A percentile compares a stretch with the other conserved stretches of the same genome.
Conservation (phyloP, 345 rosid species). For the Euphorbia pulcherrima region DNA sequence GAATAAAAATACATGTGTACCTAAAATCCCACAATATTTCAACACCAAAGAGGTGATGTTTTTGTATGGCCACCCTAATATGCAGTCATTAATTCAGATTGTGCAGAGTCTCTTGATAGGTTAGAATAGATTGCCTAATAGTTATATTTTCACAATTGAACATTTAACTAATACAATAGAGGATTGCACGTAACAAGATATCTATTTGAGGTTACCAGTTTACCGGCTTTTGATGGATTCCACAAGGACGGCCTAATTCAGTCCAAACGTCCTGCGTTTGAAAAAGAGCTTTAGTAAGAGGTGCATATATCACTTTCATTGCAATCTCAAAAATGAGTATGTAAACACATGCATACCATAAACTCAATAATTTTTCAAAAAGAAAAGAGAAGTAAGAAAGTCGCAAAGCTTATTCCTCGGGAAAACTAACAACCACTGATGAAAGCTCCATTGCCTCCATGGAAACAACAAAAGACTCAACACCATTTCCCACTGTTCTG, state of each 20-base stretch:
- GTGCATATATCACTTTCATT: neutral
- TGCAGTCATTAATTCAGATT: neutral
- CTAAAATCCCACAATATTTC: neutral
- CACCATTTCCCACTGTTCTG: neutral
- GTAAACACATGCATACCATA: neutral
- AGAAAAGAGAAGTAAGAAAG: neutral
- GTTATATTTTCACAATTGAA: neutral
- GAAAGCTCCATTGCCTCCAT: neutral
- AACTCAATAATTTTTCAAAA: neutral
- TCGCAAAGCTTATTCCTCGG: neutral
- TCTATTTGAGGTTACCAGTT: conserved; percentile 50
- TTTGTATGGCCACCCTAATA: neutral
- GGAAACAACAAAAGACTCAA: neutral
- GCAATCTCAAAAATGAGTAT: neutral
- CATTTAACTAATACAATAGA: neutral
- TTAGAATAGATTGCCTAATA: neutral
- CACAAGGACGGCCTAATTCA: conserved; percentile 96
- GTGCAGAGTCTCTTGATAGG: neutral
- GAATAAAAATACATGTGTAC: neutral
- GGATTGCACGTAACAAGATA: conserved; percentile 8
- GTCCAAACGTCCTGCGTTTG: conserved; percentile 88
- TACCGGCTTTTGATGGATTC: conserved; percentile 99
- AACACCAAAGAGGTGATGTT: neutral
- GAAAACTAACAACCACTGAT: neutral
- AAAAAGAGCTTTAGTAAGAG: conserved; percentile 3